Percentiles rank a stretch among this genome's conserved stretches.
These are phyloP conservation scores for Mycena belliarum DNA, from an alignment of 768 basidiomycete genomes.

Conservation along the genomic window DNA sequence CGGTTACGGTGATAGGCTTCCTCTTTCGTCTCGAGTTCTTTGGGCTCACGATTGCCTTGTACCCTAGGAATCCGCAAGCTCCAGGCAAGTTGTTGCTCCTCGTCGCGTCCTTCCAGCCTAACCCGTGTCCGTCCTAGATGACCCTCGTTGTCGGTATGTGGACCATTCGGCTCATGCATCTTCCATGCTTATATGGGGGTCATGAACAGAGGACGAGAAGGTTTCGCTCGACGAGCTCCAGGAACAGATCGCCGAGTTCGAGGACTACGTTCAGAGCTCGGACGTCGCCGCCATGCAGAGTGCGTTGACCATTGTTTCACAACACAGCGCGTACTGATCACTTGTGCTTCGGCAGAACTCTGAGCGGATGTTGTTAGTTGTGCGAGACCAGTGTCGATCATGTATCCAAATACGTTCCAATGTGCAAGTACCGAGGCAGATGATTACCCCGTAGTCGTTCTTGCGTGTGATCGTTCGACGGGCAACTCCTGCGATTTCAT, in stretches of 20 bases:
- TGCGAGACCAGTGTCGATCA: constrained; percentile 1
- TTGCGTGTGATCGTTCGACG: constrained; percentile 9
- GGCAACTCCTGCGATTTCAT: constrained; percentile 21
- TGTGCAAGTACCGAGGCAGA: too few species aligned
- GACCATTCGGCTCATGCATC: neutral
- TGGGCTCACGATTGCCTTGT: neutral
- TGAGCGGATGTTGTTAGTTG: constrained; percentile 12
- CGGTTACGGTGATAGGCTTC: constrained; percentile 57
- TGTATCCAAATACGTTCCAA: constrained; percentile 10
- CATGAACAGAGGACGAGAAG: constrained; percentile 82
- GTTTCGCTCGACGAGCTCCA: constrained; percentile 92
- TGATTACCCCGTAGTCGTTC: constrained; percentile 7
- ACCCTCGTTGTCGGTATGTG: constrained; percentile 58
- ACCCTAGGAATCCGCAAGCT: constrained; percentile 82
- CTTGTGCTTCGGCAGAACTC: constrained; percentile 15
- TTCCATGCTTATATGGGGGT: neutral
- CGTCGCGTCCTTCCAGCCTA: constrained; percentile 40
- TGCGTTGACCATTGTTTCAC: constrained; percentile 35
- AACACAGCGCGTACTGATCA: neutral
- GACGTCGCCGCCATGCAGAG: constrained; percentile 96
- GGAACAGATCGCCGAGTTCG: constrained; percentile 83
- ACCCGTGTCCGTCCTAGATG: constrained; percentile 33
- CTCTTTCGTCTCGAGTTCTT: neutral
- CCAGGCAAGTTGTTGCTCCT: constrained; percentile 48
- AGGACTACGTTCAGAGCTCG: constrained; percentile 88